phyloP scores from a whole-genome alignment of 352 stramenopile species.

The Globisporangium cylindrosporum region DNA sequence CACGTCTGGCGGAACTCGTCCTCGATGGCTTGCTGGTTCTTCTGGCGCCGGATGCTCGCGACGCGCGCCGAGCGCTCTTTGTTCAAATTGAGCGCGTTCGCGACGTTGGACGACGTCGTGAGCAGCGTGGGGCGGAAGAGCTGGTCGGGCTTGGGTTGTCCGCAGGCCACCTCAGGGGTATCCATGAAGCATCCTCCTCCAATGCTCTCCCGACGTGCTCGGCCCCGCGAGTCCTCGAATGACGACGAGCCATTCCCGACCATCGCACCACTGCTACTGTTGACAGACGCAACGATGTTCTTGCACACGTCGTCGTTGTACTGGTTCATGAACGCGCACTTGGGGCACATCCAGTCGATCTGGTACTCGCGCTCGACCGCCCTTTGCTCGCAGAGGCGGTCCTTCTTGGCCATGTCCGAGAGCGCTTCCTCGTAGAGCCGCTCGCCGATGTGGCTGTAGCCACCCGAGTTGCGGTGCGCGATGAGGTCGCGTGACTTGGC shows the following conservation, averaged over 20 bases:
- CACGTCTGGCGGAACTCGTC: constrained; percentile 63
- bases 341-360: constrained; percentile 78
- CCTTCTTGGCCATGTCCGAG: constrained; percentile 61
- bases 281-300: constrained; percentile 34
- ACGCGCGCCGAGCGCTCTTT: constrained; percentile 40
- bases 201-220: constrained; percentile 18
- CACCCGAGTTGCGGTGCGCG: constrained; percentile 42
- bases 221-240: background rate
- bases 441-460: constrained; percentile 67
- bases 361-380: constrained; percentile 41
- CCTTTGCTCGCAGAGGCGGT: constrained; percentile 42
- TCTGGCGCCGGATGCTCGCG: constrained; percentile 38
- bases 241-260: background rate
- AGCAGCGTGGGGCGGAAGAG: constrained; percentile 74
- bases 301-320: constrained; percentile 53
- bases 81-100: constrained; percentile 31
- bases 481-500: constrained; percentile 62
- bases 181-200: constrained; percentile 20
- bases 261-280: background rate
- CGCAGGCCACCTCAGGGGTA: constrained; percentile 39
- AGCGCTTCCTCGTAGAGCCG: constrained; percentile 72
- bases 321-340: constrained; percentile 68
- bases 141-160: constrained; percentile 48
- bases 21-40: constrained; percentile 54
- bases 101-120: constrained; percentile 20